phyloP scores from a whole-genome alignment of 2,329 filamentous ascomycete genomes.

The Bisporella sp. region DNA sequence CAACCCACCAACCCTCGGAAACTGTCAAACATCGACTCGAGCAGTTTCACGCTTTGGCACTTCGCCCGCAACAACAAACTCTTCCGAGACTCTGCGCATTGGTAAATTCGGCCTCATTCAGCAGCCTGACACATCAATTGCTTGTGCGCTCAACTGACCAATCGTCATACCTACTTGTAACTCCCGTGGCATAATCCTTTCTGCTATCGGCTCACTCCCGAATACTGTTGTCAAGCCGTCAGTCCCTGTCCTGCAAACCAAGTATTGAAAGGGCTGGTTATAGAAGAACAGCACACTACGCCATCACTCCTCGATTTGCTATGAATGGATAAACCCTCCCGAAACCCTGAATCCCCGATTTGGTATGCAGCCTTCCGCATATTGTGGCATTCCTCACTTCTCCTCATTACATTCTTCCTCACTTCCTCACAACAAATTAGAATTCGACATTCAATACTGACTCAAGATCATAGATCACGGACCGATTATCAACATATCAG shows the following conservation, averaged over 20 bases:
- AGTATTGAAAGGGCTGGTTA: background rate
- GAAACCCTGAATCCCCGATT: constrained; percentile 17
- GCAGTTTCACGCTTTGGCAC: constrained; percentile 11
- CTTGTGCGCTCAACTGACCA: constrained; percentile 5
- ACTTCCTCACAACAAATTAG: constrained; percentile 11
- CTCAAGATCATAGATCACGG: constrained; percentile 5
- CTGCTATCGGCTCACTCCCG: background rate
- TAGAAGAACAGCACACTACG: background rate
- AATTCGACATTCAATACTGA: background rate
- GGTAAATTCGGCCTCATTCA: constrained; percentile 14
- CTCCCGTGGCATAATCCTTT: constrained; percentile 7
- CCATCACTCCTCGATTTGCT: background rate
- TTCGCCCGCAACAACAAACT: constrained; percentile 9
- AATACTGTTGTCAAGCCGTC: background rate
- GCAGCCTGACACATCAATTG: constrained; percentile 19
- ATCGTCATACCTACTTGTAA: constrained; percentile 2
- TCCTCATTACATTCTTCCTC: constrained; percentile 18
- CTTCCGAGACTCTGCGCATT: constrained; percentile 13
- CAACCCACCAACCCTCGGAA: too few relatives aligned
- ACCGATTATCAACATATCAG: background rate
- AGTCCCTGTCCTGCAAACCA: background rate
- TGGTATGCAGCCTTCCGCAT: constrained; percentile 19
- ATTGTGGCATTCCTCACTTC: constrained; percentile 20
- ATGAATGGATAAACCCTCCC: constrained; percentile 15
- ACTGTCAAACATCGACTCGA: constrained; percentile 17